A percentile compares a stretch with the other conserved stretches of the same genome.
Evolutionary conservation across 2,329 filamentous ascomycete species (phyloP).

Genomic region (Arthrobotrys musiformis): DNA sequence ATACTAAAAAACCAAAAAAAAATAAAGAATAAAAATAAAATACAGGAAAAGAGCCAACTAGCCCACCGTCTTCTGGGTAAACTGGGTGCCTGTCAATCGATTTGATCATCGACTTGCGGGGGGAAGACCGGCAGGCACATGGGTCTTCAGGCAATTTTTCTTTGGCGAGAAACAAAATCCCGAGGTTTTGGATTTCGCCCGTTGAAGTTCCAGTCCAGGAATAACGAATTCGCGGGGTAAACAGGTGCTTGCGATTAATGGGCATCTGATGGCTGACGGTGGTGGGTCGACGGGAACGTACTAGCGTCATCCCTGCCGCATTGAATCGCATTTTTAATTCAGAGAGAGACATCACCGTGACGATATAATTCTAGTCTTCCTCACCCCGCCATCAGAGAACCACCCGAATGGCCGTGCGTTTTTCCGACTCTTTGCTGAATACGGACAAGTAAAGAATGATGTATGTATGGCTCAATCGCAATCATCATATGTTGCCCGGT

Average conservation of each 20-base stretch:
- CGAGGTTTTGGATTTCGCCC: constrained; percentile 46
- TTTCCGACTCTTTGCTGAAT: constrained; percentile 19
- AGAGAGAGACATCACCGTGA: constrained; percentile 26
- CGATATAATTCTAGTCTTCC: constrained; percentile 12
- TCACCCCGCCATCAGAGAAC: too few relatives aligned
- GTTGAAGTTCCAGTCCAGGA: constrained; percentile 17
- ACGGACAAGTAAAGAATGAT: constrained; percentile 18
- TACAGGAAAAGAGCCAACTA: neutral
- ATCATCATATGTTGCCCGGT: constrained; percentile 8
- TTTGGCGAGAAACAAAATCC: constrained; percentile 54
- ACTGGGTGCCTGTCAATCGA: constrained; percentile 46
- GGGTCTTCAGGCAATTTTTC: constrained; percentile 21
- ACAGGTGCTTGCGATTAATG: neutral
- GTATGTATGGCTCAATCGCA: neutral
- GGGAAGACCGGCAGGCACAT: neutral
- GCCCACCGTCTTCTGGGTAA: neutral
- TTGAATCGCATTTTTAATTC: neutral
- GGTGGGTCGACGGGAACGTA: constrained; percentile 2
- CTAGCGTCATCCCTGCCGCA: constrained; percentile 25
- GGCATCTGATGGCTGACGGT: neutral
- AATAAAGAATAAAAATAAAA: neutral
- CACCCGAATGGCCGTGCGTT: neutral
- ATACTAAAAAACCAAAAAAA: neutral
- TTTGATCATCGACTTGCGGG: constrained; percentile 4
- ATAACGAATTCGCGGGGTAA: constrained; percentile 45